Conservation (phyloP, 2,329 filamentous ascomycete species). For the Ophiostoma pallidulum region DNA sequence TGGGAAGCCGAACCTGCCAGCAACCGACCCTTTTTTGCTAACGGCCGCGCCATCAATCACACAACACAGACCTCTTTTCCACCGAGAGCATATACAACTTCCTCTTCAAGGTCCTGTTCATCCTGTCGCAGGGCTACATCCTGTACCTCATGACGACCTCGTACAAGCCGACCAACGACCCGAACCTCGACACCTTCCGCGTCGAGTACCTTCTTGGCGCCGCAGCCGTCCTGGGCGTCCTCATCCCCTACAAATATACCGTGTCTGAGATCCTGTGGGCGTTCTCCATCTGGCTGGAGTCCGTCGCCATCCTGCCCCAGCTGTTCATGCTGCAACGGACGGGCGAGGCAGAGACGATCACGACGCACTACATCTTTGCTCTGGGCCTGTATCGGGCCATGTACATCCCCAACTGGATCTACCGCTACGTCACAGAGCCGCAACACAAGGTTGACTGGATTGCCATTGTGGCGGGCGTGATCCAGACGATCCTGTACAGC, state of each 20-base stretch:
- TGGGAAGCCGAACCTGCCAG: too few relatives aligned
- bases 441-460: constrained; percentile 73
- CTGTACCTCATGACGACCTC: constrained; percentile 97
- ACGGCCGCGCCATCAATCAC: too few relatives aligned
- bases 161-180: constrained; percentile 95
- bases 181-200: constrained; percentile 94
- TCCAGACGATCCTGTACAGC: constrained; percentile 93
- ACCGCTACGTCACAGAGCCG: constrained; percentile 68
- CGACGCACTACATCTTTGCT: constrained; percentile 93
- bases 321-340: constrained; percentile 97
- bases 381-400: constrained; percentile 83
- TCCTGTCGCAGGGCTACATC: constrained; percentile 81
- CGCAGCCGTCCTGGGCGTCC: constrained; percentile 64
- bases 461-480: constrained; percentile 74
- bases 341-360: constrained; percentile 98
- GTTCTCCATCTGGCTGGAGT: constrained; percentile 97
- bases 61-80: constrained; percentile 67
- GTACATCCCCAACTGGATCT: constrained; percentile 99
- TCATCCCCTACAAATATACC: constrained; percentile 81
- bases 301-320: constrained; percentile 92
- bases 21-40: too few relatives aligned
- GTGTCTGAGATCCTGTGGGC: constrained; percentile 86
- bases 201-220: constrained; percentile 87
- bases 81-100: constrained; percentile 84
- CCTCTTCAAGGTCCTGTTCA: constrained; percentile 92